Evolutionary conservation across 768 basidiomycete species (phyloP).

Genomic region (Mycena metata): DNA sequence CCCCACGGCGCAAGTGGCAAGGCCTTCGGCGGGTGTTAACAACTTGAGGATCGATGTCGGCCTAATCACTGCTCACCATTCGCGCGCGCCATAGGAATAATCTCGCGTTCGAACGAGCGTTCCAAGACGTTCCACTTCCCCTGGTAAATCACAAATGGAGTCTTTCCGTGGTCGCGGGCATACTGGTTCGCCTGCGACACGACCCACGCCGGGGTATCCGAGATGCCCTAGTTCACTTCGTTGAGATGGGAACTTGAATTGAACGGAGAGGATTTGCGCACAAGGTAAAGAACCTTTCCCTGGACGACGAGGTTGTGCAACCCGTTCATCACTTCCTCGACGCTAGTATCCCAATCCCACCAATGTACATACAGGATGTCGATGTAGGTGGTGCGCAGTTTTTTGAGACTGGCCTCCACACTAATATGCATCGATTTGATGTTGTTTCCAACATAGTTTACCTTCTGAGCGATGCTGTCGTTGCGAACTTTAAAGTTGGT

Average conservation of each 20-base stretch:
- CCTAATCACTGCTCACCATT: background rate
- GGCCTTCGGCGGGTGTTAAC: constrained; percentile 25
- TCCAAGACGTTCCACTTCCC: constrained; percentile 51
- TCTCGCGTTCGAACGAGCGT: constrained; percentile 61
- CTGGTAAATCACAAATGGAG: constrained; percentile 62
- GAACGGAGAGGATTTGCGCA: background rate
- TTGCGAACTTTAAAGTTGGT: constrained; percentile 45
- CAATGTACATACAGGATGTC: constrained; percentile 71
- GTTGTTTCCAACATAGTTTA: constrained; percentile 27
- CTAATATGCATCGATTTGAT: constrained; percentile 60
- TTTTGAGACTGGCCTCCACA: constrained; percentile 59
- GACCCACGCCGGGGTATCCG: constrained; percentile 40
- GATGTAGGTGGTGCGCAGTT: constrained; percentile 70
- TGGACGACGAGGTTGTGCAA: constrained; percentile 57
- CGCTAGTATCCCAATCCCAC: constrained; percentile 56
- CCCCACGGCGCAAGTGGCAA: constrained; percentile 19
- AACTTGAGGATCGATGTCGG: background rate
- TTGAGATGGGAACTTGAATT: too few species aligned
- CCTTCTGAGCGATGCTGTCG: constrained; percentile 10
- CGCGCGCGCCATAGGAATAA: constrained; percentile 52
- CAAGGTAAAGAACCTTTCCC: constrained; percentile 62
- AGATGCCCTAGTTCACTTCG: constrained; percentile 34
- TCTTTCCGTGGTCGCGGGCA: constrained; percentile 54
- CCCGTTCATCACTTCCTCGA: constrained; percentile 62
- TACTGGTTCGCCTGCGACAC: constrained; percentile 54